Evolutionary conservation across 2,329 filamentous ascomycete species (phyloP), one percentile per base, ranked within the genome.

Genomic region (Endothia cerciana): DNA sequence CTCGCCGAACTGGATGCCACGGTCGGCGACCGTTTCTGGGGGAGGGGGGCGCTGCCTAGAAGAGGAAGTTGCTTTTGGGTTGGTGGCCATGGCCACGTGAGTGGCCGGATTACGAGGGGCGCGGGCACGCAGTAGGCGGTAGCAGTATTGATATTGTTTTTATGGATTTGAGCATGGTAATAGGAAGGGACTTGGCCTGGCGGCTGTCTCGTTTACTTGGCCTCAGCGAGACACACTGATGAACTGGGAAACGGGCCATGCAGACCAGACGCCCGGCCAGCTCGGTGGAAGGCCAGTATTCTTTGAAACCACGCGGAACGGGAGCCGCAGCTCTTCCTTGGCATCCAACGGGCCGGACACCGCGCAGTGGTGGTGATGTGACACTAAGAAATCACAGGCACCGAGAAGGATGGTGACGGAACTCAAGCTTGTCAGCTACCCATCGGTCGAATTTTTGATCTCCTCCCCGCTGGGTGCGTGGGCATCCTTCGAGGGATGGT

Each of bases 21-120:
- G 43, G 40, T 53, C 40, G 43, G 30, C 17, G 28, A 55, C 30
- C n/a, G 17, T 56, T 55, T 17, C 4, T 38, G 43, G 19, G 51
- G 30, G 47, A 17, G 47, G 45, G n/a, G 45, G n/a, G 45, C n/a
- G 36, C 41, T 56, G 59, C n/a, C 45, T 53, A 22, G 25, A 56
- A 59, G 49, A 40, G 40, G 33, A 63, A 67, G 59, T 51, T 51
- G 17, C 40, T 6, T 25, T 41, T 56, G 19, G n/a, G 28, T 19
- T 17, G 28, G 17, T 36, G 51, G 28, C 51, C 8, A 55, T 15
- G 51, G 28, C 28, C 4, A n/a, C 19, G 15, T 55, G 30, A 55
- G 28, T 55, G 51, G 51, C 17, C 30, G 19, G 51, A 36, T 55
- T 55, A 55, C 51, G 51, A 36, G 30, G 19, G 15, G 19, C 8